Percentiles rank a stretch among this genome's conserved stretches.
Evolutionary conservation across 2,329 filamentous ascomycete species (phyloP).

Genomic region (Xenoacremonium recifei): DNA sequence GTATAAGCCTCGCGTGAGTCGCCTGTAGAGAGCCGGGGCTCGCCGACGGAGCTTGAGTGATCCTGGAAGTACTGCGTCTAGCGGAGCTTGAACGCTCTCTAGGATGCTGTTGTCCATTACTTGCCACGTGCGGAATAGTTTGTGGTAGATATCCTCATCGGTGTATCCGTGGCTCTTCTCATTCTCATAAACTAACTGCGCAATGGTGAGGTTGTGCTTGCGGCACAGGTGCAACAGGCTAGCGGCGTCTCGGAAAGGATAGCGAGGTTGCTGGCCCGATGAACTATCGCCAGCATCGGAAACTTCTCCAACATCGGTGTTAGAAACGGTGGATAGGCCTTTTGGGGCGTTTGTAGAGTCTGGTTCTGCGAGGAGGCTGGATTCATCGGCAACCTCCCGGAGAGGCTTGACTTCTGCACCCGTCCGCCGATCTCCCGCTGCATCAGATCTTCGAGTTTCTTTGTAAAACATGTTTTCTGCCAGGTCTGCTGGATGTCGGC

Average conservation of each 20-base stretch:
- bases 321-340: slow-evolving; percentile 3
- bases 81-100: slow-evolving; percentile 45
- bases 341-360: slow-evolving; percentile 2
- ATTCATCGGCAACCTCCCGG: slow-evolving; percentile 18
- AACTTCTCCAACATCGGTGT: slow-evolving; percentile 12
- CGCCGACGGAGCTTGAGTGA: slow-evolving; percentile 47
- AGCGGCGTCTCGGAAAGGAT: slow-evolving; percentile 45
- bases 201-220: slow-evolving; percentile 51
- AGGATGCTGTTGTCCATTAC: slow-evolving; percentile 52
- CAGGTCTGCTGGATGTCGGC: slow-evolving; percentile 44
- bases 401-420: slow-evolving; percentile 42
- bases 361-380: slow-evolving; percentile 6
- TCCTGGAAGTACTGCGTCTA: slow-evolving; percentile 41
- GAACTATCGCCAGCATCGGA: slow-evolving; percentile 12
- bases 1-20: slow-evolving; percentile 46
- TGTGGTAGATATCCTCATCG: slow-evolving; percentile 47
- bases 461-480: slow-evolving; percentile 54
- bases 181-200: slow-evolving; percentile 51
- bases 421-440: slow-evolving; percentile 43
- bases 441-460: slow-evolving; percentile 45
- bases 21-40: slow-evolving; percentile 44
- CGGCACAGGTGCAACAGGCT: slow-evolving; percentile 46
- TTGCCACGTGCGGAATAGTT: slow-evolving; percentile 48
- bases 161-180: slow-evolving; percentile 51
- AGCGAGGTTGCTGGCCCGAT: slow-evolving; percentile 37